Evolutionary conservation across 2,329 filamentous ascomycete species (phyloP).

Genomic region (Botryosphaeria dothidea): DNA sequence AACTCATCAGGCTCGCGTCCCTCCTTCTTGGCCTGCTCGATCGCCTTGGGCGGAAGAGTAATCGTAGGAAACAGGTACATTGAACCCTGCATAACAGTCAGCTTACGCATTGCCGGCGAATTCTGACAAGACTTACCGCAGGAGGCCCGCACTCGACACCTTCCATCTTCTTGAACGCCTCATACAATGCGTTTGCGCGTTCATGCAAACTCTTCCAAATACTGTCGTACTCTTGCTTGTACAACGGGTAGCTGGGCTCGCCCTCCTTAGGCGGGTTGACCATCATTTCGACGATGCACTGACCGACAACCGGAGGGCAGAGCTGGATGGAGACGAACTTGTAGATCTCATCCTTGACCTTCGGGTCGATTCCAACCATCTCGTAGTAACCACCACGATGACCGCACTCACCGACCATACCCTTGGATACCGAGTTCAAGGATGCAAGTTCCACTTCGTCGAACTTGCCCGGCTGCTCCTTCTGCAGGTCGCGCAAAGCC

Average conservation of each 20-base stretch:
- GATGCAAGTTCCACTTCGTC: slow-evolving; percentile 86
- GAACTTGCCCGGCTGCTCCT: slow-evolving; percentile 67
- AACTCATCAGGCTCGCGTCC: slow-evolving; percentile 83
- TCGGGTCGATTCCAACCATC: slow-evolving; percentile 81
- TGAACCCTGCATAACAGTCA: slow-evolving; percentile 61
- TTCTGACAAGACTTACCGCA: slow-evolving; percentile 50
- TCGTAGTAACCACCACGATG: slow-evolving; percentile 98
- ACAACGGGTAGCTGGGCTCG: slow-evolving; percentile 80
- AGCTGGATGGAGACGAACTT: slow-evolving; percentile 98
- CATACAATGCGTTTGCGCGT: slow-evolving; percentile 81
- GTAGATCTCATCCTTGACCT: slow-evolving; percentile 92
- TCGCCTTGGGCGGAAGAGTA: slow-evolving; percentile 72
- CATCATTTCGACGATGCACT: slow-evolving; percentile 97
- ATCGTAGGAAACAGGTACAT: slow-evolving; percentile 99
- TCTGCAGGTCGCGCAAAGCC: slow-evolving; percentile 77
- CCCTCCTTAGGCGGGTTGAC: slow-evolving; percentile 88
- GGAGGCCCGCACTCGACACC: slow-evolving; percentile 88
- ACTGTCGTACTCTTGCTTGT: slow-evolving; percentile 78
- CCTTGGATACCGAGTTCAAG: slow-evolving; percentile 92
- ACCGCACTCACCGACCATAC: slow-evolving; percentile 98
- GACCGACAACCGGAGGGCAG: slow-evolving; percentile 90
- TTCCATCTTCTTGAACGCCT: slow-evolving; percentile 93
- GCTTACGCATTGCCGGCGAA: neutral
- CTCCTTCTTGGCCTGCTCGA: slow-evolving; percentile 72
- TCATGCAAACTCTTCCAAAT: slow-evolving; percentile 78